Conservation (phyloP, 345 rosid genomes). For the Laguncularia racemosa region DNA sequence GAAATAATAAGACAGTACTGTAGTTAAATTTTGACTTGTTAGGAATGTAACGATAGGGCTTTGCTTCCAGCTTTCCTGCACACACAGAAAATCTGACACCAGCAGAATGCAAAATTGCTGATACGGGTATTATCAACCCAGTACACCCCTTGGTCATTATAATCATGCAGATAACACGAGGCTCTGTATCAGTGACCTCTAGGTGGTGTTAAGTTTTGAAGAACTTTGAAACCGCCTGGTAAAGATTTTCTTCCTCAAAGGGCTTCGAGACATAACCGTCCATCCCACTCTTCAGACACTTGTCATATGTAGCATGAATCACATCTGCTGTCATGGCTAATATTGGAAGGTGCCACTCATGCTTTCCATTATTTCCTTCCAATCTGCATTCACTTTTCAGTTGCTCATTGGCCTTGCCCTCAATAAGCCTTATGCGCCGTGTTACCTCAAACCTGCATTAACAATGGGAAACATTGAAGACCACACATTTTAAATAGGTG, state of each 20-base stretch:
- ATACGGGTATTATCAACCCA: conserved; percentile 2
- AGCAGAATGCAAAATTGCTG: conserved; percentile 34
- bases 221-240: conserved; percentile 79
- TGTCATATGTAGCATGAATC: conserved; percentile 80
- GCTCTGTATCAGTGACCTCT: not conserved
- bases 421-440: conserved; percentile 67
- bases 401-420: conserved; percentile 53
- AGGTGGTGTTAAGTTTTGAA: conserved; percentile 44
- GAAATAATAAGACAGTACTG: no score
- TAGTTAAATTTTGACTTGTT: no score
- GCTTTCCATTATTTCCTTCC: conserved; percentile 12
- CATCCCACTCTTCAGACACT: conserved; percentile 88
- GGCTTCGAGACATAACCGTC: conserved; percentile 97
- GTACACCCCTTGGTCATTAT: not conserved
- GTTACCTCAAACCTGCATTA: conserved; percentile 82
- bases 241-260: conserved; percentile 89
- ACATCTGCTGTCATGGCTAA: conserved; percentile 98
- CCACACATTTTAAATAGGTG: not conserved
- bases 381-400: conserved; percentile 18
- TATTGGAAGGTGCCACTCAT: conserved; percentile 70
- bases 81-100: conserved; percentile 11
- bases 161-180: no score
- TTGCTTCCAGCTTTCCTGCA: conserved; percentile 4
- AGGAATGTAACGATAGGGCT: no score
- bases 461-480: not conserved